Evolutionary conservation across 2,329 filamentous ascomycete species (phyloP), one percentile per base, ranked within the genome.

Genomic region (Diaporthe eres): DNA sequence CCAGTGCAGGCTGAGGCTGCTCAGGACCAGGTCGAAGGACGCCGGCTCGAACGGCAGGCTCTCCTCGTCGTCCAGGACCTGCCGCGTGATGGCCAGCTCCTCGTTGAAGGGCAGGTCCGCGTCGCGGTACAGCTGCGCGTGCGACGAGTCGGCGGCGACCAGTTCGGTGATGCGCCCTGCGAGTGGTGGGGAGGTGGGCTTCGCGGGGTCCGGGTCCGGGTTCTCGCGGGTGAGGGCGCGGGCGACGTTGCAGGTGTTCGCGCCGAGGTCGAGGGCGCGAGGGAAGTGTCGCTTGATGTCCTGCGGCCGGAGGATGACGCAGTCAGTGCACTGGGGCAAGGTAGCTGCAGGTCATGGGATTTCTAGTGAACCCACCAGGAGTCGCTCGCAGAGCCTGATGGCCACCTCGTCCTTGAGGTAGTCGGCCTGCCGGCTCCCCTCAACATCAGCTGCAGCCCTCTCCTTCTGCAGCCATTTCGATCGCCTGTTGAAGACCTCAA

Each of bases 331-430:
- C 34, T 17, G 53, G 39, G 19, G 17, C 6, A 34, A 3, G 49
- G 49, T 2, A 76, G 63, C 9, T 47, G 2, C 44, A 34, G 37
- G 37, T 34, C 39, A 31, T 4, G 28, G 44, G 51, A n/a, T 37
- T 13, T 39, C n/a, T 49, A 19, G 4, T 28, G 12, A 31, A 42
- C 84, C 53, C 86, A 96, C 94, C 79, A 98, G 88, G 68, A 99
- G 88, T 63, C 97, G 90, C 80, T 98, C 96, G 80, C 94, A 95
- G 37, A 99, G 87, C 68, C 97, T 91, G 61, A 89, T 88, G 70
- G 97, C 97, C 6, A 98, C 94, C 83, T 98, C 96, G 82, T 98
- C 95, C 83, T 96, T 95, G 74, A 99, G 87, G 82, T 98, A 98
- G 85, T 98, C 97, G 34, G 95, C 93, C 80, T 94, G 90, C 22